These are phyloP conservation scores for Yamadazyma triangularis DNA, from an alignment of 1,139 yeast genomes.

Conservation along the genomic window DNA sequence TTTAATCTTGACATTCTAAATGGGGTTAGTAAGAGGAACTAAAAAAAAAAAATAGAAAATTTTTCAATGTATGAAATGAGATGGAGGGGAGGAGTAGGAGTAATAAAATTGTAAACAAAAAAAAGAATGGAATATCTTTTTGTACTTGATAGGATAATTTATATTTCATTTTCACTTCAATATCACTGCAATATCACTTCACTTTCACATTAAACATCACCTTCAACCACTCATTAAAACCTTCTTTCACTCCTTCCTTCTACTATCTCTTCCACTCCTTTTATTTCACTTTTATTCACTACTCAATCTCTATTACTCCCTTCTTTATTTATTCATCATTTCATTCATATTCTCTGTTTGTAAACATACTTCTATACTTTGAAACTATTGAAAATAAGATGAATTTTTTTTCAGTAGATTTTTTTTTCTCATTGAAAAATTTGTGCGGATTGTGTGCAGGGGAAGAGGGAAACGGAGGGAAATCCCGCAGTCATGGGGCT, in stretches of 20 bases:
- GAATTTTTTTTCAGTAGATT: slow-evolving; percentile 8
- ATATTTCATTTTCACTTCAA: not conserved
- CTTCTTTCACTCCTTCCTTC: not conserved
- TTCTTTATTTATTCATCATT: not conserved
- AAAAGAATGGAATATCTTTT: not conserved
- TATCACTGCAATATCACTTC: not conserved
- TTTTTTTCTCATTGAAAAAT: slow-evolving; percentile 1
- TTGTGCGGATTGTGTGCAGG: not conserved
- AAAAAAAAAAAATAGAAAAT: no score
- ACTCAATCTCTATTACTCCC: not conserved
- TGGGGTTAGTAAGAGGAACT: no score
- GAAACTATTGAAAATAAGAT: slow-evolving; percentile 12
- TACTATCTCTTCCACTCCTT: not conserved
- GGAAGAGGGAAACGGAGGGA: not conserved
- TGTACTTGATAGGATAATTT: not conserved
- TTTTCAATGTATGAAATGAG: no score
- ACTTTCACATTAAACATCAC: not conserved
- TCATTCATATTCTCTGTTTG: not conserved
- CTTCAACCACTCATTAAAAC: not conserved
- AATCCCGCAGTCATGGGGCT: slow-evolving; percentile 2
- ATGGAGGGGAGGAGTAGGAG: no score
- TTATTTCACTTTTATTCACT: not conserved
- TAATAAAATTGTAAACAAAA: not conserved
- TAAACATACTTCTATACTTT: slow-evolving; percentile 11
- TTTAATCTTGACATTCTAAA: slow-evolving; percentile 81